phyloP scores from a whole-genome alignment of 2,329 filamentous ascomycete genomes.

The Paecilomyces dactylethromorphus region DNA sequence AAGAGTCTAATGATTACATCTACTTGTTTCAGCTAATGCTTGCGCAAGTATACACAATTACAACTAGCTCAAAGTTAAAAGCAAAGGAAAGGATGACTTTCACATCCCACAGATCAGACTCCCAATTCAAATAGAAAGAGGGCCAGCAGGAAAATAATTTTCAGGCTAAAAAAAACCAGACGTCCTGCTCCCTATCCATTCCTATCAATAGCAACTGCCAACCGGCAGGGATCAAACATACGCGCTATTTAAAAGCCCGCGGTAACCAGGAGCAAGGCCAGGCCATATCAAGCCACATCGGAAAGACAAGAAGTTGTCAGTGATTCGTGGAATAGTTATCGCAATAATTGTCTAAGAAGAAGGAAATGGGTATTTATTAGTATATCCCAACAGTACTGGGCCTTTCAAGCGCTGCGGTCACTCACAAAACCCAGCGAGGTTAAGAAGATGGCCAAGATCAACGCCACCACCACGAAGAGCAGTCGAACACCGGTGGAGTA shows the following conservation, averaged over 20 bases:
- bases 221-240: not conserved
- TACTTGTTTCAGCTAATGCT: too few relatives aligned
- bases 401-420: not conserved
- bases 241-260: constrained; percentile 12
- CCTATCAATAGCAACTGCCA: not conserved
- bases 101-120: not conserved
- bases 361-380: not conserved
- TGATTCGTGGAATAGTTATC: constrained; percentile 31
- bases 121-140: constrained; percentile 27
- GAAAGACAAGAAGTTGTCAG: constrained; percentile 27
- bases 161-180: constrained; percentile 25
- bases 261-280: constrained; percentile 29
- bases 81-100: too few relatives aligned
- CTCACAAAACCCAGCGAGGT: not conserved
- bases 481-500: not conserved
- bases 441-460: not conserved
- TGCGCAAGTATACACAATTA: too few relatives aligned
- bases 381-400: not conserved
- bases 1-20: too few relatives aligned
- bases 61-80: too few relatives aligned
- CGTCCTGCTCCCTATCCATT: constrained; percentile 13
- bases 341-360: constrained; percentile 22
- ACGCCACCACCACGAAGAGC: not conserved
- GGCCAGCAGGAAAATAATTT: constrained; percentile 21
- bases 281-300: constrained; percentile 39